phyloP scores from a whole-genome alignment of 164 flowering plant species.

The Brasenia schreberi region DNA sequence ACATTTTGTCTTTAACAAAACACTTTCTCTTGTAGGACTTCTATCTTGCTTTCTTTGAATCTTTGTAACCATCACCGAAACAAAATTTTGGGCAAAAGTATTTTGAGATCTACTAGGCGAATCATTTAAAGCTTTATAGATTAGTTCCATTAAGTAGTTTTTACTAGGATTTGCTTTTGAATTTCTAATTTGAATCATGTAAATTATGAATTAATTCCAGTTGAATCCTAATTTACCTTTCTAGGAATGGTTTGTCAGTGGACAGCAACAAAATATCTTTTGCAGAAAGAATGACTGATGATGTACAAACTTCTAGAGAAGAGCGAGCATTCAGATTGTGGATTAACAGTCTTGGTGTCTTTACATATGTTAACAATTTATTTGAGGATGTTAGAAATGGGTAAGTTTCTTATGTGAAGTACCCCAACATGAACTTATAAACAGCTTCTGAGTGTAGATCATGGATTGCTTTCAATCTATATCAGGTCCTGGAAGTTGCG shows the following conservation, averaged over 20 bases:
- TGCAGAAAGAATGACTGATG: conserved; percentile 94
- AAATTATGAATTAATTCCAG: neutral
- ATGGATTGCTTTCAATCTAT: no score
- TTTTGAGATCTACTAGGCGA: neutral
- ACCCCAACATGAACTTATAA: neutral
- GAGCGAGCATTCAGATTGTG: conserved; percentile 84
- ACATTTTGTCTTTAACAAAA: no score
- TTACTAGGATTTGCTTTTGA: neutral
- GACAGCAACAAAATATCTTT: conserved; percentile 58
- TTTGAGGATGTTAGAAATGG: conserved; percentile 95
- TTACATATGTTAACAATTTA: conserved; percentile 63
- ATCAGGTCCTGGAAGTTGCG: no score
- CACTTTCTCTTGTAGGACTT: no score
- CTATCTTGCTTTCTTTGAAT: neutral
- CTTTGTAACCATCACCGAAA: neutral
- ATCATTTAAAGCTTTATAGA: neutral
- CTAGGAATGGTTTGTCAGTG: conserved; percentile 71
- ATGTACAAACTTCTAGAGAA: conserved; percentile 68
- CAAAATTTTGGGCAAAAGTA: neutral
- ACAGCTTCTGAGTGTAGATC: neutral
- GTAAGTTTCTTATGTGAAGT: conserved; percentile 23
- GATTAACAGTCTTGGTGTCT: conserved; percentile 83
- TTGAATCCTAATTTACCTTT: conserved; percentile 2
- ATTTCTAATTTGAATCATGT: neutral
- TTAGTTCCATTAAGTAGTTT: neutral